These are phyloP conservation scores for Ceratocystis cubensis DNA, from an alignment of 2,329 filamentous ascomycete genomes.

Conservation along the genomic window DNA sequence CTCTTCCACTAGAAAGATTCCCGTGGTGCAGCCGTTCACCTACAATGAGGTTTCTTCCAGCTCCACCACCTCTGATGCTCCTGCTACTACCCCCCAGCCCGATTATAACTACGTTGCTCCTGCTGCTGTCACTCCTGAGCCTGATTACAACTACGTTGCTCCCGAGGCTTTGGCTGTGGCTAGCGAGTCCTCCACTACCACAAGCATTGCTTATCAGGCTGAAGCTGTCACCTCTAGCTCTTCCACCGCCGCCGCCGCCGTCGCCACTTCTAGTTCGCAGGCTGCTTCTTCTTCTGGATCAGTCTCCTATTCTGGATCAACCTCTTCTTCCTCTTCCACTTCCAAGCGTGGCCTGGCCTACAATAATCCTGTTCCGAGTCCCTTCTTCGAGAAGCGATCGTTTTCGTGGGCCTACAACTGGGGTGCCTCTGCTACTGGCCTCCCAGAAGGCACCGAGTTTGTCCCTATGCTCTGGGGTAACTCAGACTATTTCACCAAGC, in stretches of 20 bases:
- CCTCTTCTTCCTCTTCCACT: conserved; percentile 23
- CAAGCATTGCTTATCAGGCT: conserved; percentile 19
- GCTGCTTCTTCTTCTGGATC: conserved; percentile 22
- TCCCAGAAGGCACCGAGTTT: conserved; percentile 39
- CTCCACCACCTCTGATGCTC: background rate
- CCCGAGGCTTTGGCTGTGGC: conserved; percentile 16
- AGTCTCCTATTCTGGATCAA: conserved; percentile 17
- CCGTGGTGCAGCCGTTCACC: background rate
- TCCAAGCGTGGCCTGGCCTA: conserved; percentile 57
- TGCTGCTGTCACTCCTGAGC: background rate
- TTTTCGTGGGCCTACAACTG: conserved; percentile 57
- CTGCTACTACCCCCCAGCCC: background rate
- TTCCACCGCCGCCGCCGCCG: conserved; percentile 19
- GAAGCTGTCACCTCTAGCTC: conserved; percentile 21
- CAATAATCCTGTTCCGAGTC: conserved; percentile 44
- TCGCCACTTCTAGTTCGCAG: conserved; percentile 16
- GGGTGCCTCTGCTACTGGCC: conserved; percentile 37
- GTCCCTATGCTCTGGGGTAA: conserved; percentile 57
- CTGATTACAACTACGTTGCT: background rate
- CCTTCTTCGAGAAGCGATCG: conserved; percentile 33
- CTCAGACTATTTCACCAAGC: conserved; percentile 31
- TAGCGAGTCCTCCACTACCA: conserved; percentile 23
- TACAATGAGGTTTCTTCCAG: background rate
- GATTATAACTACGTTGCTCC: background rate
- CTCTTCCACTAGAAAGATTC: conserved; percentile 5